phyloP scores from a whole-genome alignment of 495 filamentous ascomycete genomes.

The Trichoderma orchidacearum region DNA sequence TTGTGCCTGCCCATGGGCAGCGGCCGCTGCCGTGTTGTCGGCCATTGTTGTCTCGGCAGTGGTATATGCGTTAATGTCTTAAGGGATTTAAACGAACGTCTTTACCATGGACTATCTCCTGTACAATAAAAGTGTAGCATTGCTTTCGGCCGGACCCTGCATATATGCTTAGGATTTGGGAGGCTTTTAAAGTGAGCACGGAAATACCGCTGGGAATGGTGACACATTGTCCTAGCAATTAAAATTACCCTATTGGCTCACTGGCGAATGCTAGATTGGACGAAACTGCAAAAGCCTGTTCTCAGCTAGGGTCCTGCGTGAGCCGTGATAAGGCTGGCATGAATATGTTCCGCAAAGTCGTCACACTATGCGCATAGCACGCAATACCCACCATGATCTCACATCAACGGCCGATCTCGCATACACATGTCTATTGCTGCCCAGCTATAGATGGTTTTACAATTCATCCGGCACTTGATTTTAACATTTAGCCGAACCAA shows the following conservation, averaged over 20 bases:
- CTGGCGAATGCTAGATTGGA: neutral
- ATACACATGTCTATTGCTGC: neutral
- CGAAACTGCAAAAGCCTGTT: neutral
- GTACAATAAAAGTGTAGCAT: too few species aligned
- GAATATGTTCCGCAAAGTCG: neutral
- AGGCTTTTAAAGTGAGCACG: neutral
- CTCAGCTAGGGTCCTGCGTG: neutral
- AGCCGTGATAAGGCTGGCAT: neutral
- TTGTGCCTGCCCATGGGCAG: neutral
- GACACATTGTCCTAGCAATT: neutral
- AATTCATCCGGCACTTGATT: neutral
- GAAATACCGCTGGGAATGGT: neutral
- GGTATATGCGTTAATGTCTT: neutral
- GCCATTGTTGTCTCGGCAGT: neutral
- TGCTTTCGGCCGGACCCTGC: too few species aligned
- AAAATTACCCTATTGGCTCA: neutral
- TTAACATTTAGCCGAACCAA: neutral
- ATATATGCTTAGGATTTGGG: neutral
- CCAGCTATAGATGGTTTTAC: neutral
- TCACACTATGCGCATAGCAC: neutral
- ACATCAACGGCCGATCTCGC: slow-evolving; percentile 1
- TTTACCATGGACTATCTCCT: too few species aligned
- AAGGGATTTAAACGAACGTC: too few species aligned
- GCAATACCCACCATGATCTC: neutral
- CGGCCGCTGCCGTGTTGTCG: neutral